Evolutionary conservation across 2,329 filamentous ascomycete species (phyloP), one percentile per base, ranked within the genome.

Genomic region (Botrytis byssoidea): DNA sequence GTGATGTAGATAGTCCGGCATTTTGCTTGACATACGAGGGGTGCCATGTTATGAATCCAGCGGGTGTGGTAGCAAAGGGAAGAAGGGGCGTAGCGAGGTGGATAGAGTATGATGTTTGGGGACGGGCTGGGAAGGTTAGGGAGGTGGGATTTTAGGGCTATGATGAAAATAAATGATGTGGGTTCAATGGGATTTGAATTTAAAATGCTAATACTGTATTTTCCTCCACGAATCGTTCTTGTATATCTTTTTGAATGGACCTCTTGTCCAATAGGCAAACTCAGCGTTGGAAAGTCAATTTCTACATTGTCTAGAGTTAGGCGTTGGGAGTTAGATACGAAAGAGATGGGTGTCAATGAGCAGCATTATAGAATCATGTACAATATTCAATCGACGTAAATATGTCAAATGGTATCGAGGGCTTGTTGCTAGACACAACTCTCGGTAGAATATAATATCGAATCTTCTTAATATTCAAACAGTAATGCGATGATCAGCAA

Each of bases 41-140:
- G 0, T 98, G 96, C 80, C 93, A 96, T 83, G 95, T 98, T 48
- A 91, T 99, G 88, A 99, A 99, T 81, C 95, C 96, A 0, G 94
- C 94, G 9, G 87, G 88, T 67, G 83, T 99, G 68, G 86, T 97
- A 37, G 90, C 93, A 0, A 85, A 88, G 0, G 91, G 91, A 0
- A 87, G 90, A 71, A 88, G 89, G 76, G 90, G 90, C 6, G 88
- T 91, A 10, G 92, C 90, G 9, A 87, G 91, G 75, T 98, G 96
- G 95, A 87, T 95, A 1, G 96, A 98, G 84, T 98, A 95, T 84
- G 92, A 93, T 82, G 82, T 93, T 61, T 64, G 74, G 61, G 75
- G 76, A 59, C 78, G 75, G 73, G 74, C 74, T 72, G 80, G 79
- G 29, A 81, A 75, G 72, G 76, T 81, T 55, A 76, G 77, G 57